Percentiles rank a stretch among this genome's conserved stretches.
Conservation (phyloP, 306 rosid species). For the Adenanthera pavonina region DNA sequence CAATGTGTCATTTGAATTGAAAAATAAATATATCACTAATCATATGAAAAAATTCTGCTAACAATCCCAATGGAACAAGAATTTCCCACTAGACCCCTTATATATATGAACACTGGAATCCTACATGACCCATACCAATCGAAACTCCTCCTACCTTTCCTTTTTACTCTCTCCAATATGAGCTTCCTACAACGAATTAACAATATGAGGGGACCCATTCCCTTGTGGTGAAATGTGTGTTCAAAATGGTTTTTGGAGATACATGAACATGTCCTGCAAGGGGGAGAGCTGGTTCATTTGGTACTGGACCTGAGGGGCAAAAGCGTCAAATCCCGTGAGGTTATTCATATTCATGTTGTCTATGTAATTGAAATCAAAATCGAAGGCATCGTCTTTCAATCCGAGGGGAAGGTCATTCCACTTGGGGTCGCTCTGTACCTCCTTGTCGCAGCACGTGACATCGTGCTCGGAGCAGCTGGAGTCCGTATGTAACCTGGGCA, state of each 20-base stretch:
- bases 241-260: conserved; percentile 51
- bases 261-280: conserved; percentile 72
- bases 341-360: conserved; percentile 23
- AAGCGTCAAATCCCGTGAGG: conserved; percentile 53
- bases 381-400: conserved; percentile 39
- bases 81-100: conserved; percentile 31
- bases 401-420: conserved; percentile 49
- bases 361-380: conserved; percentile 58
- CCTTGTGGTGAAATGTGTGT: background rate
- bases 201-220: background rate
- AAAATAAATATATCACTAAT: conserved; percentile 6
- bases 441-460: conserved; percentile 65
- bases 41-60: conserved; percentile 42
- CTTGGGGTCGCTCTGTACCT: conserved; percentile 73
- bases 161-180: background rate
- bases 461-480: conserved; percentile 82
- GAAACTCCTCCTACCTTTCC: background rate
- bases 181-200: conserved; percentile 23
- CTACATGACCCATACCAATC: background rate
- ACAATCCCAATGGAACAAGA: conserved; percentile 40
- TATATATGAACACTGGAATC: conserved; percentile 30
- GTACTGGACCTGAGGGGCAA: conserved; percentile 53
- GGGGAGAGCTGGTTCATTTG: conserved; percentile 63
- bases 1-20: conserved; percentile 34
- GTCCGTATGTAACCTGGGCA: conserved; percentile 65